Evolutionary conservation across 768 basidiomycete species (phyloP).

Genomic region (Agrocybe pediades): DNA sequence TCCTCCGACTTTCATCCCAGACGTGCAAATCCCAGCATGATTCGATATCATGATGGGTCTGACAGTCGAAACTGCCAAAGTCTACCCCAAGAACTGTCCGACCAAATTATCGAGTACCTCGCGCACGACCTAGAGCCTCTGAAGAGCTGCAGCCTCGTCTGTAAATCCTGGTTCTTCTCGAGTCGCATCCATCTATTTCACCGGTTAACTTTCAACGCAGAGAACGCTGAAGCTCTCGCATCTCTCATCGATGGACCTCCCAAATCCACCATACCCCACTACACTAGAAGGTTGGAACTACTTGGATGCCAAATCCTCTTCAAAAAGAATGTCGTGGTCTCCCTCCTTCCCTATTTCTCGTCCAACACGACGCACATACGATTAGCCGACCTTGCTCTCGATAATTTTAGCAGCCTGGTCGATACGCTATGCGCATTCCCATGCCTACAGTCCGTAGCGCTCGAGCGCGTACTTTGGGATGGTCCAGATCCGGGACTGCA

Average conservation of each 20-base stretch:
- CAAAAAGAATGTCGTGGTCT: neutral
- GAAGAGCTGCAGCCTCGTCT: constrained; percentile 17
- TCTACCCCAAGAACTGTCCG: constrained; percentile 13
- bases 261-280: constrained; percentile 4
- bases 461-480: constrained; percentile 8
- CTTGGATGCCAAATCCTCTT: neutral
- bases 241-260: neutral
- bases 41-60: neutral
- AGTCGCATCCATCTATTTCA: constrained; percentile 9
- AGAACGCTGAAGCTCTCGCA: neutral
- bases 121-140: constrained; percentile 1
- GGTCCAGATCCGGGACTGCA: neutral
- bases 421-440: constrained; percentile 13
- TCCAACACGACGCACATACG: constrained; percentile 7
- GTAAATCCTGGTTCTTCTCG: constrained; percentile 11
- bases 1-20: neutral
- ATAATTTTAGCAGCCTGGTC: constrained; percentile 2
- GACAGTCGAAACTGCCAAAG: neutral
- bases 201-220: constrained; percentile 1
- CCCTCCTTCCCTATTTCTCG: constrained; percentile 1
- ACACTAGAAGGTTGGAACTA: constrained; percentile 5
- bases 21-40: neutral
- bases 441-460: constrained; percentile 2
- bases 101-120: constrained; percentile 10
- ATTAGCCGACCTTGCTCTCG: constrained; percentile 1